These are phyloP conservation scores for Spergularia azorica DNA, from an alignment of 179 eudicot genomes.

Conservation along the genomic window DNA sequence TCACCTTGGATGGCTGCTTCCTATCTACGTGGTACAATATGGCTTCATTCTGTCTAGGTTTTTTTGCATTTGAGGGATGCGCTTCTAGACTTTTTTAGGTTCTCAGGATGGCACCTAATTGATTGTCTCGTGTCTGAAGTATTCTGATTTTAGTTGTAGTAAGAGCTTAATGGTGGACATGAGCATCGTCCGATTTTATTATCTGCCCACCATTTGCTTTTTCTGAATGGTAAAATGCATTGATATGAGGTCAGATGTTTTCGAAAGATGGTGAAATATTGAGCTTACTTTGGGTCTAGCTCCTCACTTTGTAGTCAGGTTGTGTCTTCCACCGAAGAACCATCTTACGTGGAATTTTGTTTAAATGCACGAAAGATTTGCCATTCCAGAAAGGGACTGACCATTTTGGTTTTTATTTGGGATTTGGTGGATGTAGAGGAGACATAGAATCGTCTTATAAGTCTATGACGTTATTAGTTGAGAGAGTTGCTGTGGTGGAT, in stretches of 20 bases:
- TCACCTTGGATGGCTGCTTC: constrained; percentile 14
- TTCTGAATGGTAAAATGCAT: neutral
- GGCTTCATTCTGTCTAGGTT: neutral
- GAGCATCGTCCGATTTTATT: neutral
- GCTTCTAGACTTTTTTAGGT: neutral
- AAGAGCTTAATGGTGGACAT: neutral
- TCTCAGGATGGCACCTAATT: neutral
- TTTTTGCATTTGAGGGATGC: constrained; percentile 11
- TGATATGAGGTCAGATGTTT: no score
- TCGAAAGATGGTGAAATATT: no score
- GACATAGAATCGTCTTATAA: neutral
- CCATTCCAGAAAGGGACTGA: neutral
- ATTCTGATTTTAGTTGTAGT: neutral
- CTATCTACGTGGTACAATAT: neutral
- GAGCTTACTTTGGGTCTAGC: no score
- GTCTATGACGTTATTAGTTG: neutral
- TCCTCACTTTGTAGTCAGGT: no score
- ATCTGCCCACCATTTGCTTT: neutral
- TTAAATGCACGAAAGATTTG: neutral
- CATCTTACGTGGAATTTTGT: no score
- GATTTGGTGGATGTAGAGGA: neutral
- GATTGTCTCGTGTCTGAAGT: neutral
- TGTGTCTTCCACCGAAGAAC: no score
- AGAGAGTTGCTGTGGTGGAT: neutral
- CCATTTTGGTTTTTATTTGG: neutral